A percentile compares a stretch with the other conserved stretches of the same genome.
These are phyloP conservation scores for Citrus maxima DNA, from an alignment of 345 rosid species.

Conservation along the genomic window DNA sequence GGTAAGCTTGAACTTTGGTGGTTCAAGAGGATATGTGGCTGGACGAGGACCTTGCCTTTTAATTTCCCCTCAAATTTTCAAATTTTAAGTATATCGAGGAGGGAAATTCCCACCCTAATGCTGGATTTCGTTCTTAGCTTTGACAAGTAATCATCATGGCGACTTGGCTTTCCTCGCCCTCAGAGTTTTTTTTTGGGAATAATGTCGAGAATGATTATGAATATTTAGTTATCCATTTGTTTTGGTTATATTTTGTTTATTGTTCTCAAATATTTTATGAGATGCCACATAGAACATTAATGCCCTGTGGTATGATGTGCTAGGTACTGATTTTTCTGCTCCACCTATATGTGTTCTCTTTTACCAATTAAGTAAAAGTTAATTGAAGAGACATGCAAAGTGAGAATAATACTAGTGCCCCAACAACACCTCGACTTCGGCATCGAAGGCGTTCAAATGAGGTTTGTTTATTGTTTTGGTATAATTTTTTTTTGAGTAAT, in stretches of 20 bases:
- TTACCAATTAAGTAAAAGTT: constrained; percentile 4
- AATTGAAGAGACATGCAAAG: constrained; percentile 51
- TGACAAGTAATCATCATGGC: background rate
- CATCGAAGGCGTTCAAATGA: constrained; percentile 71
- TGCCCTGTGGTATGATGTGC: constrained; percentile 3
- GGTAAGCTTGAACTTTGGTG: background rate
- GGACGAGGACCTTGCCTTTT: background rate
- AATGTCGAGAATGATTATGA: background rate
- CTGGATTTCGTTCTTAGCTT: background rate
- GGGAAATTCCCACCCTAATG: background rate
- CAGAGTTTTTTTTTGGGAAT: background rate
- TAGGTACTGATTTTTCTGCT: constrained; percentile 6
- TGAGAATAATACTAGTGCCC: constrained; percentile 38
- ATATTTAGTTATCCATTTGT: background rate
- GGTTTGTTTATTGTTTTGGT: constrained; percentile 37
- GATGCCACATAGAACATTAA: background rate
- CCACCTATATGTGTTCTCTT: constrained; percentile 4
- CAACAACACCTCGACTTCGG: constrained; percentile 59
- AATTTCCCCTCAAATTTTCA: background rate
- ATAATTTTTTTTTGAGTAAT: background rate
- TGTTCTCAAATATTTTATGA: background rate
- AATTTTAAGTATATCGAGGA: background rate
- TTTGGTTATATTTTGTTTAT: background rate
- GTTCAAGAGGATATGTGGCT: background rate
- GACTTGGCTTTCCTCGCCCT: background rate